Percentiles rank a stretch among this genome's conserved stretches.
phyloP scores from a whole-genome alignment of 208 protist species.

The Angomonas deanei region DNA sequence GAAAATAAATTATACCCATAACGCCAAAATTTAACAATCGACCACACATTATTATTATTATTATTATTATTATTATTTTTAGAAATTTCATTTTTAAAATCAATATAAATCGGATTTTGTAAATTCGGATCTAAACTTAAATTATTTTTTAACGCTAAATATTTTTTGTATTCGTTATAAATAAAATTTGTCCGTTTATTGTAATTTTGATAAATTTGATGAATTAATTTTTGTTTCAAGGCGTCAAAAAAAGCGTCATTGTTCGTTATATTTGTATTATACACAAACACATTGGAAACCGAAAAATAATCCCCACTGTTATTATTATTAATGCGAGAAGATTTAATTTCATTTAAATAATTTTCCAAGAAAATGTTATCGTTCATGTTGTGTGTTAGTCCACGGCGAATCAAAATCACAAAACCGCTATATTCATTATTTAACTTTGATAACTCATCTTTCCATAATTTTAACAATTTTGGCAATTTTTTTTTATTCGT shows the following conservation, averaged over 20 bases:
- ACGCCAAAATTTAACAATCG: slow-evolving; percentile 42
- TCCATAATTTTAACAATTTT: slow-evolving; percentile 27
- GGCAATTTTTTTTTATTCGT: not conserved
- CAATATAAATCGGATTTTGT: slow-evolving; percentile 3
- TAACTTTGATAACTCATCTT: slow-evolving; percentile 33
- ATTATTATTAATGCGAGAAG: not conserved
- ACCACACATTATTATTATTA: not conserved
- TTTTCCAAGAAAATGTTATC: too few relatives aligned
- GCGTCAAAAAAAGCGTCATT: not conserved
- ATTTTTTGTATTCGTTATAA: not conserved
- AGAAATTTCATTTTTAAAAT: not conserved
- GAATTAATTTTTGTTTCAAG: not conserved
- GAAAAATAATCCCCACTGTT: not conserved
- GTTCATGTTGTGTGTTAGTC: not conserved
- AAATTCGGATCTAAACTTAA: not conserved
- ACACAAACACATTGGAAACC: not conserved
- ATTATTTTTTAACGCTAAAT: not conserved
- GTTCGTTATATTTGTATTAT: not conserved
- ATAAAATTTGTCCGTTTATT: not conserved
- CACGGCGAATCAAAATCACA: not conserved
- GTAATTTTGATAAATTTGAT: not conserved
- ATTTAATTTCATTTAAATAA: too few relatives aligned
- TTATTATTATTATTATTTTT: slow-evolving; percentile 1
- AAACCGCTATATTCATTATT: slow-evolving; percentile 48
- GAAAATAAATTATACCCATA: slow-evolving; percentile 55